Conservation (phyloP, 164 flowering plant species). For the Vitis cinerea region DNA sequence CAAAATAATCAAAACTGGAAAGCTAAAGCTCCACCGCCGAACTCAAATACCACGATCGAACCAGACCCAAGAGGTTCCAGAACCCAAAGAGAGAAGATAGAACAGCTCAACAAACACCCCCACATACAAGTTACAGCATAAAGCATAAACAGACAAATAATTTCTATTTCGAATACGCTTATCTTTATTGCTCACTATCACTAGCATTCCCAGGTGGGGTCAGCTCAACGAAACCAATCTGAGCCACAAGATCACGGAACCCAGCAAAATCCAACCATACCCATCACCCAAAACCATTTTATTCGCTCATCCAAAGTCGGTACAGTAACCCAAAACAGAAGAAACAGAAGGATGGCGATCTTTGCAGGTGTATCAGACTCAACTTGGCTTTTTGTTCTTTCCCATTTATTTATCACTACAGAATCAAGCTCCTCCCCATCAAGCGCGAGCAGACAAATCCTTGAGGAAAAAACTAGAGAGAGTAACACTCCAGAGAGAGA, state of each 20-base stretch:
- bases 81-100: background rate
- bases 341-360: background rate
- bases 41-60: background rate
- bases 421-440: too few species aligned
- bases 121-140: background rate
- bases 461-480: too few species aligned
- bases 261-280: background rate
- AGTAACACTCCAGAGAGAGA: too few species aligned
- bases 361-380: too few species aligned
- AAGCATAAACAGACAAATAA: background rate
- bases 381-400: too few species aligned
- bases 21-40: background rate
- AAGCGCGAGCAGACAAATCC: too few species aligned
- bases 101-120: background rate
- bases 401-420: too few species aligned
- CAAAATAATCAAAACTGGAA: background rate
- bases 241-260: conserved; percentile 14
- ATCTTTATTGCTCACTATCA: background rate
- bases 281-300: background rate
- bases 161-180: background rate
- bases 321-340: background rate
- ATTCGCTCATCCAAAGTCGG: background rate
- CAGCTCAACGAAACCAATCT: conserved; percentile 5
- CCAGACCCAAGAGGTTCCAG: background rate
- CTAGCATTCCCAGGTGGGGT: conserved; percentile 19